Conservation (phyloP, 73 alveolate species). For the Halteria grandinella region DNA sequence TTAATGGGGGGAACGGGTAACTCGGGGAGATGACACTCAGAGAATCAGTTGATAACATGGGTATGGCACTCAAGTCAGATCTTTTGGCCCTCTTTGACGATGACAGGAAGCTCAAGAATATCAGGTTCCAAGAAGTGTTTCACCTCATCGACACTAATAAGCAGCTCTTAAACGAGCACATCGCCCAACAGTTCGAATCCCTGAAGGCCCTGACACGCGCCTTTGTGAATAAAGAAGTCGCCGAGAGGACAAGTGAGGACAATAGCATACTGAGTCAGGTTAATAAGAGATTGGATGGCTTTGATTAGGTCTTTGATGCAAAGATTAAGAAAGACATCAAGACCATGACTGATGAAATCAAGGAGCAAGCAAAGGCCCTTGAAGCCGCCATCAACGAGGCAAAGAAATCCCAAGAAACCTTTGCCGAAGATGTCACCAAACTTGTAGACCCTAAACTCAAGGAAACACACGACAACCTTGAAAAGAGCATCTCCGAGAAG, state of each 20-base stretch:
- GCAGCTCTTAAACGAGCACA: constrained; percentile 59
- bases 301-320: constrained; percentile 11
- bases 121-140: constrained; percentile 38
- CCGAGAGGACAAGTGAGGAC: constrained; percentile 64
- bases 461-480: too few species aligned
- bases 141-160: constrained; percentile 55
- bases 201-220: constrained; percentile 67
- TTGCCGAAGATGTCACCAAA: too few species aligned
- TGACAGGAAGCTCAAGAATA: constrained; percentile 52
- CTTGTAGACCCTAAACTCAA: too few species aligned
- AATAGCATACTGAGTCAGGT: constrained; percentile 38
- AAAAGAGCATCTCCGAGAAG: too few species aligned
- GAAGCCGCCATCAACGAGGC: constrained; percentile 15
- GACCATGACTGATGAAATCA: constrained; percentile 6
- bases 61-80: constrained; percentile 44
- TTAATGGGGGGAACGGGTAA: constrained; percentile 19
- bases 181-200: constrained; percentile 62
- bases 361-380: background rate
- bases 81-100: constrained; percentile 28
- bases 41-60: constrained; percentile 53
- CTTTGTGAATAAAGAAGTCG: constrained; percentile 57
- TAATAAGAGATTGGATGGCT: constrained; percentile 36
- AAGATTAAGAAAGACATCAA: constrained; percentile 34
- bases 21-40: constrained; percentile 22
- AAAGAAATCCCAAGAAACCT: too few species aligned